A percentile compares a stretch with the other conserved stretches of the same genome.
phyloP scores from a whole-genome alignment of 441 rosid species.

The Macaranga tanarius region DNA sequence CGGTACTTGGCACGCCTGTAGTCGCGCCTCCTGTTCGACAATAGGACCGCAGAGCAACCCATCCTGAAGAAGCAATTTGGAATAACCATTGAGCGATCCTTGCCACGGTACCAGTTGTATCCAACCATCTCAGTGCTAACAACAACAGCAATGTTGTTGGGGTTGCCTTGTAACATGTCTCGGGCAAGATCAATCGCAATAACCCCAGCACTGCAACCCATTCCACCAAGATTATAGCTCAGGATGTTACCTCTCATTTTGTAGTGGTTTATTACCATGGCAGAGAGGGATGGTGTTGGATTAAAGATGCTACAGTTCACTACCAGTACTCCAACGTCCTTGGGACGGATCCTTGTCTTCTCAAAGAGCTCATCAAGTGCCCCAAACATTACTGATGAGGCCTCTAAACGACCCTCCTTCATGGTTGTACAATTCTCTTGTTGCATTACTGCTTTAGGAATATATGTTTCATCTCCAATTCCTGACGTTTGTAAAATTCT shows the following conservation, averaged over 20 bases:
- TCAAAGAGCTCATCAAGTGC: conserved; percentile 84
- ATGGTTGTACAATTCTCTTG: conserved; percentile 63
- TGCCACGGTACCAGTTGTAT: conserved; percentile 80
- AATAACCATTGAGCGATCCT: conserved; percentile 74
- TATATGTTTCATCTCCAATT: conserved; percentile 74
- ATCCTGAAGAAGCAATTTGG: conserved; percentile 85
- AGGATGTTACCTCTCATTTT: conserved; percentile 90
- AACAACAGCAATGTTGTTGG: conserved; percentile 71
- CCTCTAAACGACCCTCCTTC: conserved; percentile 84
- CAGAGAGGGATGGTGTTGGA: conserved; percentile 86
- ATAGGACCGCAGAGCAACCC: conserved; percentile 78
- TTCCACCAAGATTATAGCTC: conserved; percentile 88
- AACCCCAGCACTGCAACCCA: conserved; percentile 94
- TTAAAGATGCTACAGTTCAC: conserved; percentile 94
- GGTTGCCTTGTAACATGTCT: conserved; percentile 83
- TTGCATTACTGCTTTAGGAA: conserved; percentile 58
- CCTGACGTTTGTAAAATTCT: conserved; percentile 74
- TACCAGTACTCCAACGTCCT: conserved; percentile 82
- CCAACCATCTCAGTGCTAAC: conserved; percentile 95
- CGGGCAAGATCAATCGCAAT: conserved; percentile 76
- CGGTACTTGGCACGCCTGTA: conserved; percentile 70
- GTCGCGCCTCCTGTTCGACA: conserved; percentile 81
- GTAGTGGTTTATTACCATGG: conserved; percentile 89
- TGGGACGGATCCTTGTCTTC: conserved; percentile 71
- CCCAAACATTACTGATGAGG: conserved; percentile 76